Base-by-base conservation (phyloP, 2,329 filamentous ascomycete genomes). In the Verticillium tricorpus region DNA sequence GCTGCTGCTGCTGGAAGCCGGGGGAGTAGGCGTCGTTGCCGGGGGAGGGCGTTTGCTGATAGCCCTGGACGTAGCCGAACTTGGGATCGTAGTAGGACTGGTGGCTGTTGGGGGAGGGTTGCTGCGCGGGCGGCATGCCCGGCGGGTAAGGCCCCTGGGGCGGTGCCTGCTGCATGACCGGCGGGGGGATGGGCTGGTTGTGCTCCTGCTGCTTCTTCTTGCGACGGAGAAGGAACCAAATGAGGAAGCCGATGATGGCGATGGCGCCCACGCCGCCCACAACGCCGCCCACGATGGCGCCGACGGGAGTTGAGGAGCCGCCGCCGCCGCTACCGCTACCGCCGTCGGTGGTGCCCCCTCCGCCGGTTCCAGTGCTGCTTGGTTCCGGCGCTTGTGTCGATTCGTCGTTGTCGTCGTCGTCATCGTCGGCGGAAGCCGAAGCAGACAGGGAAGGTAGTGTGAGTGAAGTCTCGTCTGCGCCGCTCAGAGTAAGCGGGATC, bases 261-360 rank as follows among this genome's bases (percentile, higher is more conserved):
- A 77, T 66, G 32, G 68, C 71, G 0, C 67, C 76, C 9, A 77
- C 62, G 57, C 76, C 75, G 15, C 74, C 76, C 4, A 77, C 70
- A 19, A 74, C 74, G 39, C 73, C 74, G 25, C 76, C 76, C 2
- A 76, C 74, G 50, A 78, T 77, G 60, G 74, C 68, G 5, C 75
- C 76, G 22, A 74, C 65, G 9, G 71, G 72, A 1, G 67, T 70
- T 2, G 62, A 59, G 17, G 59, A 57, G 11, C 63, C 61, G 22
- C 60, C 60, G 22, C 22, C 57, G 25, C 57, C 37, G n/a, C 57
- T 59, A 57, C 61, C 56, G 28, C 61, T 61, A 54, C 60, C 56
- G 25, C 61, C 59, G 56, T 61, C 57, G 52, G 59, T 62, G 14
- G 22, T 58, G 54, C 39, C 37, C 54, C 34, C 52, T 52, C 22